A percentile compares a stretch with the other conserved stretches of the same genome.
Conservation (phyloP, 371 early-diverging fungal species). For the Zopfochytrium polystomum region DNA sequence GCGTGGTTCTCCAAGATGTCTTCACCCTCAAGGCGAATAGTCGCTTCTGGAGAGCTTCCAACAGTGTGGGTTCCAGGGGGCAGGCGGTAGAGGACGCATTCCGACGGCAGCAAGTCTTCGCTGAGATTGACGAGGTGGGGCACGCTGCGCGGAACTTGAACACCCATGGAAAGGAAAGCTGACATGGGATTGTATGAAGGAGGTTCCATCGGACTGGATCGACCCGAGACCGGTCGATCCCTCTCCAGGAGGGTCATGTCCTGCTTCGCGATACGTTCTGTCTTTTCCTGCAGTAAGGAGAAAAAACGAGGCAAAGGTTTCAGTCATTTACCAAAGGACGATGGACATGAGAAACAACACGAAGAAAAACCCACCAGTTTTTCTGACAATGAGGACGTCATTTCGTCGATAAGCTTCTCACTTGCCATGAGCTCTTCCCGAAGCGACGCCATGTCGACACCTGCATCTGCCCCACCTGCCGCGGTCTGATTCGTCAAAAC, state of each 20-base stretch:
- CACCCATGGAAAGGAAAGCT: slow-evolving; percentile 61
- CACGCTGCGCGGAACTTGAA: slow-evolving; percentile 75
- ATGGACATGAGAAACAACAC: too few species aligned
- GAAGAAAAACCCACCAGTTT: slow-evolving; percentile 14
- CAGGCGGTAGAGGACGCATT: slow-evolving; percentile 84
- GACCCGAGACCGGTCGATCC: slow-evolving; percentile 72
- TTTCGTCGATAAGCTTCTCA: slow-evolving; percentile 82
- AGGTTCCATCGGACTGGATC: slow-evolving; percentile 68
- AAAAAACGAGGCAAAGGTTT: neutral
- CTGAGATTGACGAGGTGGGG: slow-evolving; percentile 88
- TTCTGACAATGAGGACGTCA: slow-evolving; percentile 77
- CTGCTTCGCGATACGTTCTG: neutral
- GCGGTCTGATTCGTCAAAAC: neutral
- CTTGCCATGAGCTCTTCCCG: slow-evolving; percentile 74
- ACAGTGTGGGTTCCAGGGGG: slow-evolving; percentile 73
- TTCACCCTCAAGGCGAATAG: slow-evolving; percentile 61
- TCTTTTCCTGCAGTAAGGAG: slow-evolving; percentile 54
- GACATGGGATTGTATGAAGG: slow-evolving; percentile 71
- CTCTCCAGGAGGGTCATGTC: slow-evolving; percentile 7
- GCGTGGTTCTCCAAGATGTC: slow-evolving; percentile 74
- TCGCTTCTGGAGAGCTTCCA: slow-evolving; percentile 55
- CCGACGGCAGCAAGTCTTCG: slow-evolving; percentile 85
- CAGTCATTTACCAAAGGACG: slow-evolving; percentile 28
- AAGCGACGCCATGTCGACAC: slow-evolving; percentile 22
- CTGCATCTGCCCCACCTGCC: neutral